Evolutionary conservation across 352 stramenopile species (phyloP).

Genomic region (Phytopythium chamaehyphon): DNA sequence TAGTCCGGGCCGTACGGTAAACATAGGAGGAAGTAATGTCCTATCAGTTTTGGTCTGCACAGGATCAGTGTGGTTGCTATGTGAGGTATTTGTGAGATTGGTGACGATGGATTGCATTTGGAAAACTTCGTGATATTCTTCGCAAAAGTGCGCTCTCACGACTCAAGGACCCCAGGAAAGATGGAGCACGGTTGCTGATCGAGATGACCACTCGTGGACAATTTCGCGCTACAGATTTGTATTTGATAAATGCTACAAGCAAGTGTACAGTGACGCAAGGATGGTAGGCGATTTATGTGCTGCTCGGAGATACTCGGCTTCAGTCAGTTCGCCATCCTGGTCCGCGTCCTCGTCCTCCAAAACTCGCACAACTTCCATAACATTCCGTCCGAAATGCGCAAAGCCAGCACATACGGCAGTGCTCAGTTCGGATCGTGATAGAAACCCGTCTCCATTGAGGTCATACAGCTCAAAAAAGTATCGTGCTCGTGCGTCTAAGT

Average conservation of each 20-base stretch:
- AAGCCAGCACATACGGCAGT: conserved; percentile 34
- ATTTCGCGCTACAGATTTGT: no score
- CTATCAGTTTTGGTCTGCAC: no score
- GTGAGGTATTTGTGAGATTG: no score
- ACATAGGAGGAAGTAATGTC: no score
- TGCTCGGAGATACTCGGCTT: conserved; percentile 29
- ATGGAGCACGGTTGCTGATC: no score
- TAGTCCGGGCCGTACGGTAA: no score
- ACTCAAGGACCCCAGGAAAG: no score
- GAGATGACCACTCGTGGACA: no score
- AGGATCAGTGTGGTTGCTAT: no score
- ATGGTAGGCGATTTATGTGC: conserved; percentile 28
- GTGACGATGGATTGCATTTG: no score
- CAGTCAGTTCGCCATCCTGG: conserved; percentile 34
- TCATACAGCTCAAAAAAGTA: conserved; percentile 44
- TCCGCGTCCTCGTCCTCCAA: conserved; percentile 36
- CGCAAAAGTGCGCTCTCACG: no score
- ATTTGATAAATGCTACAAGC: conserved; percentile 5
- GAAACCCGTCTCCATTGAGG: conserved; percentile 19
- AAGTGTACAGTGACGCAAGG: conserved; percentile 41
- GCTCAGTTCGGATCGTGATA: conserved; percentile 28
- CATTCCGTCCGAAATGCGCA: conserved; percentile 28
- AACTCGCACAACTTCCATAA: conserved; percentile 33
- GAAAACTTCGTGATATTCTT: no score
- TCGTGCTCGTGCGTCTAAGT: conserved; percentile 26